Percentiles rank a stretch among this genome's conserved stretches.
These are phyloP conservation scores for Tubosaeta sp. DNA, from an alignment of 768 basidiomycete genomes.

Conservation along the genomic window DNA sequence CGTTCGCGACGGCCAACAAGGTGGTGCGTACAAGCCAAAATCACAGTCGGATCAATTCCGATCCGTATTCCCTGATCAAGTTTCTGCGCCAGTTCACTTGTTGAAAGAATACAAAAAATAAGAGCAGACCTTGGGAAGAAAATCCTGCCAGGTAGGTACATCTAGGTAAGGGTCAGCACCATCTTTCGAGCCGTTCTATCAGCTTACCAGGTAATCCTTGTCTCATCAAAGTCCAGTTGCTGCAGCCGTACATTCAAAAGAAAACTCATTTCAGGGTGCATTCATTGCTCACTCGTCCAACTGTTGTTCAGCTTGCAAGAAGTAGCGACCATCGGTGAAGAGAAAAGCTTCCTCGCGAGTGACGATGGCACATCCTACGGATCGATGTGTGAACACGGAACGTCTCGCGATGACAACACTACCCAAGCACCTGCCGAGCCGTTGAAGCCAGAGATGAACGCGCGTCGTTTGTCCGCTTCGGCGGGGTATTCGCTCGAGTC, in stretches of 20 bases:
- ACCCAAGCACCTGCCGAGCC: slow-evolving; percentile 77
- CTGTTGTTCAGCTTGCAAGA: slow-evolving; percentile 87
- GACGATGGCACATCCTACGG: slow-evolving; percentile 69
- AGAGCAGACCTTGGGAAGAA: slow-evolving; percentile 58
- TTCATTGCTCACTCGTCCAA: slow-evolving; percentile 60
- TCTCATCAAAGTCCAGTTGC: slow-evolving; percentile 94
- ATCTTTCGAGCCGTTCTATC: neutral
- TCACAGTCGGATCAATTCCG: slow-evolving; percentile 79
- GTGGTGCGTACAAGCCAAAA: slow-evolving; percentile 52
- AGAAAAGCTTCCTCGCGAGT: slow-evolving; percentile 68
- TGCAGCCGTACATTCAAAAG: slow-evolving; percentile 23
- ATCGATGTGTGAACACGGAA: slow-evolving; percentile 5
- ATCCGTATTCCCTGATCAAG: slow-evolving; percentile 59
- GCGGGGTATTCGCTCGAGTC: slow-evolving; percentile 90
- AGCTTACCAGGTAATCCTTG: slow-evolving; percentile 72
- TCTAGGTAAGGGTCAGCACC: slow-evolving; percentile 40
- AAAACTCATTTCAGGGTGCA: neutral
- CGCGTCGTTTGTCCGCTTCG: slow-evolving; percentile 76
- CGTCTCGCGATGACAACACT: neutral
- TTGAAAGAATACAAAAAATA: neutral
- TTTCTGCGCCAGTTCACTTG: slow-evolving; percentile 38
- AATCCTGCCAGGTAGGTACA: slow-evolving; percentile 89
- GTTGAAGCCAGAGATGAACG: slow-evolving; percentile 89
- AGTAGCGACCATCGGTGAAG: slow-evolving; percentile 96
- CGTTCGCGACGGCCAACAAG: slow-evolving; percentile 9